Conservation (phyloP, 768 basidiomycete species). For the Macrocybe gigantea region DNA sequence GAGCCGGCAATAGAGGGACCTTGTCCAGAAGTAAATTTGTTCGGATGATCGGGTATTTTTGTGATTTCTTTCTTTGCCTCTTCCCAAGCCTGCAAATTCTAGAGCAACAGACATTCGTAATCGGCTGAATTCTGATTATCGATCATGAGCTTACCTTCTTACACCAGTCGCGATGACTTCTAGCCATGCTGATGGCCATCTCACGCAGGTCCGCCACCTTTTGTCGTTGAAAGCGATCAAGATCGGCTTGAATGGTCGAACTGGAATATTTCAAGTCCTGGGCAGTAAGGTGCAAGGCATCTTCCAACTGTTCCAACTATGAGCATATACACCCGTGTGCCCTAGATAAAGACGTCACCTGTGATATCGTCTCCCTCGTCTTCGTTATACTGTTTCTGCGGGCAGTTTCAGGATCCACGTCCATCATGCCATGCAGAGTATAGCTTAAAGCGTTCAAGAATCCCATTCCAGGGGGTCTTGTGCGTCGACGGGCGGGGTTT, state of each 20-base stretch:
- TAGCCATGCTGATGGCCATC: constrained; percentile 88
- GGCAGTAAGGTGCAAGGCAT: constrained; percentile 85
- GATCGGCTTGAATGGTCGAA: constrained; percentile 93
- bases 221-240: constrained; percentile 97
- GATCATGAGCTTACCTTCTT: constrained; percentile 61
- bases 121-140: not conserved
- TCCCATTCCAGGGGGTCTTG: constrained; percentile 74
- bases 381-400: constrained; percentile 90
- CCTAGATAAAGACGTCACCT: constrained; percentile 42
- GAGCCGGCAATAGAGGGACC: constrained; percentile 29
- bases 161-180: constrained; percentile 94
- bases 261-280: constrained; percentile 96
- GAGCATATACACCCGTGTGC: not conserved
- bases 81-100: constrained; percentile 98
- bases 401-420: constrained; percentile 95
- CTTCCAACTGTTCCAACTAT: constrained; percentile 66
- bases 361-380: constrained; percentile 91
- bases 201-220: constrained; percentile 95
- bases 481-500: constrained; percentile 50
- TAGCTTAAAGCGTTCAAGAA: constrained; percentile 89
- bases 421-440: constrained; percentile 97
- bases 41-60: constrained; percentile 89
- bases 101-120: constrained; percentile 3
- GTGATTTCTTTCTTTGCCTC: constrained; percentile 90
- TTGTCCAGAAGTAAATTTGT: constrained; percentile 45